A percentile compares a stretch with the other conserved stretches of the same genome.
phyloP scores from a whole-genome alignment of 805 yeast species.

The Candida nanaspora region DNA sequence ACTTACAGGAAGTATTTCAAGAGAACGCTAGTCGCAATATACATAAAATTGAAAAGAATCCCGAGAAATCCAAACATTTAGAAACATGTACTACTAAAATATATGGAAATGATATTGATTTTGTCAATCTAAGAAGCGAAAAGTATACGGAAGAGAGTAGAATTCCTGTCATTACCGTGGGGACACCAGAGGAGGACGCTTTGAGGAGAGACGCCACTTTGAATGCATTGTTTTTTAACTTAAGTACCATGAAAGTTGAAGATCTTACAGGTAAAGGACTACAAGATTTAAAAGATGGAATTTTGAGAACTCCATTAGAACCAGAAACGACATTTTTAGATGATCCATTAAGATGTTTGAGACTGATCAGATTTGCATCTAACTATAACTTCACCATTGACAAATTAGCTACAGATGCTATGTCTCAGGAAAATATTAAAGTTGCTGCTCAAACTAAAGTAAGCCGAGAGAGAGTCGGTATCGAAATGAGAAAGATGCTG shows the following conservation, averaged over 20 bases:
- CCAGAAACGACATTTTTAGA: conserved; percentile 84
- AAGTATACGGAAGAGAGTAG: conserved; percentile 77
- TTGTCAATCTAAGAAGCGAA: conserved; percentile 86
- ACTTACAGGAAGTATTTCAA: conserved; percentile 10
- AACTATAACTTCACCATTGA: conserved; percentile 67
- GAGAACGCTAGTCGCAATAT: conserved; percentile 28
- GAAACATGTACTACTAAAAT: conserved; percentile 93
- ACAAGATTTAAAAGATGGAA: conserved; percentile 58
- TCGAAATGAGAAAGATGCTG: conserved; percentile 75
- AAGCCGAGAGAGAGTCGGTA: conserved; percentile 85
- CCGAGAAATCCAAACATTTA: conserved; percentile 91
- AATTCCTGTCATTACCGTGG: conserved; percentile 76
- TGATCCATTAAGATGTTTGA: conserved; percentile 85
- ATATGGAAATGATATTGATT: conserved; percentile 81
- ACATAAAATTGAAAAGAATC: conserved; percentile 85
- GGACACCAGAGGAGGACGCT: conserved; percentile 91
- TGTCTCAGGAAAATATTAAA: conserved; percentile 54
- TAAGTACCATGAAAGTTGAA: conserved; percentile 62
- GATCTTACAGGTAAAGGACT: conserved; percentile 79
- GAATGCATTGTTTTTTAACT: conserved; percentile 85
- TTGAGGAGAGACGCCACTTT: conserved; percentile 90
- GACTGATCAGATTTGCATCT: conserved; percentile 82
- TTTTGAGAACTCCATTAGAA: conserved; percentile 80
- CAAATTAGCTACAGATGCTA: conserved; percentile 48
- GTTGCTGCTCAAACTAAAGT: conserved; percentile 62